phyloP scores from a whole-genome alignment of 768 basidiomycete species.

The Candolleomyces aberdarensis region DNA sequence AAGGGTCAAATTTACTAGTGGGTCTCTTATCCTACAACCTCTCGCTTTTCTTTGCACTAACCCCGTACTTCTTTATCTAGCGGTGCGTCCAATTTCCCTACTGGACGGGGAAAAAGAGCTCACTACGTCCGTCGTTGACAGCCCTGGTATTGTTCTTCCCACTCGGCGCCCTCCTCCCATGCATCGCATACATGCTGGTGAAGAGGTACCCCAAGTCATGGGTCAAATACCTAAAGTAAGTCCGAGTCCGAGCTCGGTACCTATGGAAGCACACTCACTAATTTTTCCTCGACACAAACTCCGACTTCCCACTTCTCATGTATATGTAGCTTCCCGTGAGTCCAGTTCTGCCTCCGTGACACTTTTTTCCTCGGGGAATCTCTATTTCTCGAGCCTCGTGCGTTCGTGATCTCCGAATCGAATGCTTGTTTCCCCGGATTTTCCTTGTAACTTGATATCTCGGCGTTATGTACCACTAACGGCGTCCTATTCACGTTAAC shows the following conservation, averaged over 20 bases:
- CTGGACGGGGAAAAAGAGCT: no score
- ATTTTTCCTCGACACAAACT: background rate
- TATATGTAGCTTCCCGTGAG: no score
- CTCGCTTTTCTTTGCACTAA: conserved; percentile 8
- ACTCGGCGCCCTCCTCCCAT: no score
- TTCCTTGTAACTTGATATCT: background rate
- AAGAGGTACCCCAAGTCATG: no score
- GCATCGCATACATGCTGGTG: no score
- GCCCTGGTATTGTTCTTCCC: no score
- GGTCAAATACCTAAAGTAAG: conserved; percentile 53
- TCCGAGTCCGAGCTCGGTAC: conserved; percentile 5
- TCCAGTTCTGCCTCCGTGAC: no score
- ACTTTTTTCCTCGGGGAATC: no score
- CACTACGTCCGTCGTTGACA: no score
- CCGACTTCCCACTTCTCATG: background rate
- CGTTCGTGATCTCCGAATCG: no score
- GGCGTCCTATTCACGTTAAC: background rate
- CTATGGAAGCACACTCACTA: no score
- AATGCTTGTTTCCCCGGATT: background rate
- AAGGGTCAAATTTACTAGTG: conserved; percentile 60
- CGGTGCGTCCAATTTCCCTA: conserved; percentile 26
- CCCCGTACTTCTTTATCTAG: conserved; percentile 72
- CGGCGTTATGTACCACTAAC: background rate
- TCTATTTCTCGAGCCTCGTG: background rate
- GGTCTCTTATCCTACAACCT: conserved; percentile 10